Percentiles rank a stretch among this genome's conserved stretches.
Conservation (phyloP, 352 stramenopile genomes). For the Pythium phragmitis region DNA sequence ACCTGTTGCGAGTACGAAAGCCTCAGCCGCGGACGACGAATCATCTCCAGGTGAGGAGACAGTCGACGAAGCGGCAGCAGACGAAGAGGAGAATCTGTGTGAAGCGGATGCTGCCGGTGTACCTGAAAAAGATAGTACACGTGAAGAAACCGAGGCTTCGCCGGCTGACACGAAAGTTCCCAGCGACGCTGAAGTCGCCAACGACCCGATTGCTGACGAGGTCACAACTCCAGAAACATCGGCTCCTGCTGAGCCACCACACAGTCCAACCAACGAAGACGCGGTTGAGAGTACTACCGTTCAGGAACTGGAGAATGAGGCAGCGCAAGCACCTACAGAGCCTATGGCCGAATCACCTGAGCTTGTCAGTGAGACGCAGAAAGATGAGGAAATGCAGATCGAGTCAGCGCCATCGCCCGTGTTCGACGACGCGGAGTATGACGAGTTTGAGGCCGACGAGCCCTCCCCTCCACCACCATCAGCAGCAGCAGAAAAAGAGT, state of each 20-base stretch:
- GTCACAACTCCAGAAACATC: background rate
- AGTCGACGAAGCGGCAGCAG: background rate
- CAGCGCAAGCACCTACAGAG: background rate
- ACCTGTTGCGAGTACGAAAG: background rate
- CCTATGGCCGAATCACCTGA: background rate
- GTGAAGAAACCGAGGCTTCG: background rate
- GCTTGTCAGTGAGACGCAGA: background rate
- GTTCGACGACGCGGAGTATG: slow-evolving; percentile 16
- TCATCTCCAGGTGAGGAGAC: background rate
- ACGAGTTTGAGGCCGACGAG: slow-evolving; percentile 22
- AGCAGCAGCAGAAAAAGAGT: background rate
- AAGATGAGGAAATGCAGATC: background rate
- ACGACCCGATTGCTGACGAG: background rate
- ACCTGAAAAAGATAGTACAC: background rate
- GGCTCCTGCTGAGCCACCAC: background rate
- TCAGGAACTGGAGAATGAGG: background rate
- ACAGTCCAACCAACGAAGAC: background rate
- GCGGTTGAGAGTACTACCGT: background rate
- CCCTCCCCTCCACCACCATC: background rate
- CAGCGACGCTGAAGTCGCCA: background rate
- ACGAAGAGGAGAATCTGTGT: background rate
- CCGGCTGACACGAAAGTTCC: background rate
- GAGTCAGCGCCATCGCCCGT: background rate
- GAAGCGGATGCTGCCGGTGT: background rate
- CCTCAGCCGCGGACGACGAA: background rate